Conservation (phyloP, 495 filamentous ascomycete species). For the Penicillium cinerascens region DNA sequence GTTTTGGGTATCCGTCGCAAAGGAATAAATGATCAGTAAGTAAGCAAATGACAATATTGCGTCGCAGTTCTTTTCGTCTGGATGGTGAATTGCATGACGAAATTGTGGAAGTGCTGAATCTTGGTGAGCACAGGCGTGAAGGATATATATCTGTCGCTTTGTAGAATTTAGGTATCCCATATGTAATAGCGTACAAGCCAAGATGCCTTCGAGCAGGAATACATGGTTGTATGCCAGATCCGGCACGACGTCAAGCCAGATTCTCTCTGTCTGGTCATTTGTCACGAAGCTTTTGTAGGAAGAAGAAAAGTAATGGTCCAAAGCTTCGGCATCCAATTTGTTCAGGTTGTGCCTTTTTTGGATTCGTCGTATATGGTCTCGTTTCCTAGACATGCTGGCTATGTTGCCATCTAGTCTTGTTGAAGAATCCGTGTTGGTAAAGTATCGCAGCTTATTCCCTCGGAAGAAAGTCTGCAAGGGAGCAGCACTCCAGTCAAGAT, state of each 20-base stretch:
- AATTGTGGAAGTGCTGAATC: constrained; percentile 30
- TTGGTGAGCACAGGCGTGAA: constrained; percentile 26
- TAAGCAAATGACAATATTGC: constrained; percentile 35
- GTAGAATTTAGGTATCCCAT: constrained; percentile 19
- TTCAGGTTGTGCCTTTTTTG: constrained; percentile 11
- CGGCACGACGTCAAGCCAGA: constrained; percentile 22
- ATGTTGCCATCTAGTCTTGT: too few species aligned
- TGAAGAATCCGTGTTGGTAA: constrained; percentile 12
- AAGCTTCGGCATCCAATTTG: constrained; percentile 6
- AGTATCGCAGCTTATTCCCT: constrained; percentile 26
- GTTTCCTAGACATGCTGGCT: too few species aligned
- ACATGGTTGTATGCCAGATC: constrained; percentile 15
- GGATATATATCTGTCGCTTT: constrained; percentile 9
- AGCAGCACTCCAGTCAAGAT: constrained; percentile 11
- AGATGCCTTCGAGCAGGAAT: constrained; percentile 35
- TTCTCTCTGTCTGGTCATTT: constrained; percentile 7
- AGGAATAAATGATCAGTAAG: constrained; percentile 32
- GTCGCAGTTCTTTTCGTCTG: constrained; percentile 25
- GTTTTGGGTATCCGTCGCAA: constrained; percentile 7
- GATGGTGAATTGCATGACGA: constrained; percentile 22
- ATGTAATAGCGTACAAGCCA: constrained; percentile 34
- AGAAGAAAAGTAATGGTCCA: constrained; percentile 17
- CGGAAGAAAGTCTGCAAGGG: constrained; percentile 29
- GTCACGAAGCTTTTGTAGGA: constrained; percentile 18
- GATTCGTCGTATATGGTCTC: not conserved